A percentile compares a stretch with the other conserved stretches of the same genome.
Evolutionary conservation across 2,329 filamentous ascomycete species (phyloP).

Genomic region (Ascochyta fabae): DNA sequence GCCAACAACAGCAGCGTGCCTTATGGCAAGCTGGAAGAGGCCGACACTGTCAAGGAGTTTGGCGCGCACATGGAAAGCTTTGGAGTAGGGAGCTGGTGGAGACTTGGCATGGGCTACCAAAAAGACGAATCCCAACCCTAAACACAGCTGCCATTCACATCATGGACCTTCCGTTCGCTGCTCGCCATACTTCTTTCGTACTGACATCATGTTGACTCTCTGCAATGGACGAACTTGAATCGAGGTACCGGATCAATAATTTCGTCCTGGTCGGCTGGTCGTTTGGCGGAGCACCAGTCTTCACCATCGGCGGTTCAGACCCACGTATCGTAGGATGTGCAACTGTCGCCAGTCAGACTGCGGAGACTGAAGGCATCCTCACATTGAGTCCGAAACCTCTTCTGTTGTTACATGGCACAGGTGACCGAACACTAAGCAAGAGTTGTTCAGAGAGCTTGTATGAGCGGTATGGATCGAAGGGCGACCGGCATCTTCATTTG

Average conservation of each 20-base stretch:
- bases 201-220: constrained; percentile 19
- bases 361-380: neutral
- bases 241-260: neutral
- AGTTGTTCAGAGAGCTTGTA: constrained; percentile 48
- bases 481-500: constrained; percentile 42
- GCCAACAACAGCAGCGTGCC: neutral
- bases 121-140: constrained; percentile 25
- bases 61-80: constrained; percentile 65
- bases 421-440: constrained; percentile 45
- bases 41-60: constrained; percentile 70
- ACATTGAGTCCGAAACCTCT: neutral
- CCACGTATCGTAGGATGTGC: neutral
- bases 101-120: constrained; percentile 67
- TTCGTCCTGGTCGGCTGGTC: constrained; percentile 1
- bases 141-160: neutral
- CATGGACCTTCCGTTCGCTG: neutral
- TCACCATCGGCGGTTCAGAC: neutral
- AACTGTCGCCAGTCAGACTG: neutral
- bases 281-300: neutral
- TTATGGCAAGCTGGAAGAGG: constrained; percentile 59
- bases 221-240: constrained; percentile 42
- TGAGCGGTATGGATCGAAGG: constrained; percentile 45
- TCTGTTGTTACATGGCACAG: constrained; percentile 44
- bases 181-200: too few relatives aligned
- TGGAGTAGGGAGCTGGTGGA: constrained; percentile 71